These are phyloP conservation scores for Plasmodium coatneyi DNA, from an alignment of 169 alveolate genomes.

Conservation along the genomic window DNA sequence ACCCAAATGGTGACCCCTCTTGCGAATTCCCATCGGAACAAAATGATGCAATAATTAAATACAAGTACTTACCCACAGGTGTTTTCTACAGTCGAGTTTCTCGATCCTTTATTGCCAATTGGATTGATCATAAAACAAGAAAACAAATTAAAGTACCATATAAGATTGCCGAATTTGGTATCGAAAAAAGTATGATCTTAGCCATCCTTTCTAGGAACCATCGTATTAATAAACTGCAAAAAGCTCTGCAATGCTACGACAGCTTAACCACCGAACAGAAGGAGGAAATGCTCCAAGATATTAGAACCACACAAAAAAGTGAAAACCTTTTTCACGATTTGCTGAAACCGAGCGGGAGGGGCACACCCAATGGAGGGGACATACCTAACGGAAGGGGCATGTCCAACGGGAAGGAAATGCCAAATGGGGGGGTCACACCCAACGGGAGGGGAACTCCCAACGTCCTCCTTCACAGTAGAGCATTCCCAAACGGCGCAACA, in stretches of 20 bases:
- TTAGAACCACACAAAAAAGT: constrained; percentile 57
- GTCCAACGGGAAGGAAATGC: too few species aligned
- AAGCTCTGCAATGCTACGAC: constrained; percentile 34
- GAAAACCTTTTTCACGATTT: constrained; percentile 63
- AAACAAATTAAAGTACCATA: too few species aligned
- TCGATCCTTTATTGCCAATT: too few species aligned
- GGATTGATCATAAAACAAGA: too few species aligned
- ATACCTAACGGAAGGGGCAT: too few species aligned
- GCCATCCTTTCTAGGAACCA: constrained; percentile 69
- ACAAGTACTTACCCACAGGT: too few species aligned
- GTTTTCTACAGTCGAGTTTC: too few species aligned
- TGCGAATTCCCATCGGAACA: constrained; percentile 13
- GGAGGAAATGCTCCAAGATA: constrained; percentile 53
- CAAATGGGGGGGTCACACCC: constrained; percentile 2
- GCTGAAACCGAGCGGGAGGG: background rate
- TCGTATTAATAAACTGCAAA: constrained; percentile 25
- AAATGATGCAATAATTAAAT: too few species aligned
- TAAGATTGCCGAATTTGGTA: too few species aligned
- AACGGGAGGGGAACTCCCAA: background rate
- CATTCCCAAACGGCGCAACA: background rate
- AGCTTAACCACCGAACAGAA: constrained; percentile 33
- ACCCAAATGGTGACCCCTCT: background rate
- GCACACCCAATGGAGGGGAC: constrained; percentile 26
- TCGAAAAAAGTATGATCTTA: too few species aligned
- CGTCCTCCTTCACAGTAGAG: background rate